Evolutionary conservation across 345 rosid species (phyloP), one percentile per base, ranked within the genome.

Genomic region (Citrus sinensis): DNA sequence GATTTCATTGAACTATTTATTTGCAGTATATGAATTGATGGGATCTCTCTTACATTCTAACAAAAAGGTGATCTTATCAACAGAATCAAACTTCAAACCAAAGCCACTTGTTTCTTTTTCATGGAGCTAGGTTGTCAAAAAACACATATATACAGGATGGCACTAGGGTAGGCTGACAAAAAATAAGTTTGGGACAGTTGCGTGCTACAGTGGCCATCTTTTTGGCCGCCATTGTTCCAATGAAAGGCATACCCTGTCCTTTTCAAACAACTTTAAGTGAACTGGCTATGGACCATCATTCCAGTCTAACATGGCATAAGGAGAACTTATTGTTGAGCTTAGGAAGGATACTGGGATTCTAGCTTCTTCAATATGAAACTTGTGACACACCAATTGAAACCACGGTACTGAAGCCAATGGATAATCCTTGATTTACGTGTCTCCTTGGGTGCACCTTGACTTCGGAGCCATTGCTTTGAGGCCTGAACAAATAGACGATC

Each of bases 351-450:
- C 62, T 73, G 79, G 73, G 89, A 83, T 80, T 92, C 95, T 77
- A 95, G 82, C 78, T 89, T 92, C 82, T 83, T 92, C 70, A 92
- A 40, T 56, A 92, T 81, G 81, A 82, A 80, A 76, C 80, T 49
- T 71, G 89, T 87, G 13, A 92, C 91, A 32, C 88, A 88, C 94
- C 95, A 93, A 76, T 88, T 91, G 83, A 90, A 91, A 54, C 98
- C 95, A 20, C 97, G 89, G 82, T 93, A 93, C 86, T 93, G 98
- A 78, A 93, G 98, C 98, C 98, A 93, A 79, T 93, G 83, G 39
- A 95, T 79, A 14, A 95, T 87, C 86, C 97, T 92, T 69, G 91
- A 69, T 83, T 92, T 93, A 32, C 92, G 95, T 22, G 83, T 91
- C 76, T 93, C 95, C 65, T 70, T 67, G 11, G 98, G 83, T 22